phyloP scores from a whole-genome alignment of 2,329 filamentous ascomycete genomes.

The Camillea tinctor region DNA sequence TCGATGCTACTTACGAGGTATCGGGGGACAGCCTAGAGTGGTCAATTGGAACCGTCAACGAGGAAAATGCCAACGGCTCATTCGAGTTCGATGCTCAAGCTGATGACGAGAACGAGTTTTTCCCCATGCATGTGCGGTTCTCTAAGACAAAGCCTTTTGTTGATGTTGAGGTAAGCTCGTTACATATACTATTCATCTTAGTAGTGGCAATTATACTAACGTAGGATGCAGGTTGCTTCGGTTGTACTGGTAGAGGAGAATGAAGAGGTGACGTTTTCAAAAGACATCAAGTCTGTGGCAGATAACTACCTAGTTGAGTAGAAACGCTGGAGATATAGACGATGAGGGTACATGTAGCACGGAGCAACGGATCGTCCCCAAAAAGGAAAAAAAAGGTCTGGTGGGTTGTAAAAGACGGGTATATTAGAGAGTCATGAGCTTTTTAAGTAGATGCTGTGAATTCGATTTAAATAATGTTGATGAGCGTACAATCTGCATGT shows the following conservation, averaged over 20 bases:
- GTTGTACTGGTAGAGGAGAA: constrained; percentile 72
- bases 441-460: constrained; percentile 17
- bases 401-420: constrained; percentile 4
- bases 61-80: constrained; percentile 76
- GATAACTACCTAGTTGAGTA: constrained; percentile 78
- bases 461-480: constrained; percentile 8
- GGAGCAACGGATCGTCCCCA: constrained; percentile 7
- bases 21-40: constrained; percentile 91
- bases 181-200: background rate
- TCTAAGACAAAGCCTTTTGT: constrained; percentile 83
- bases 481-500: background rate
- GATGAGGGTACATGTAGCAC: constrained; percentile 12
- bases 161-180: constrained; percentile 83
- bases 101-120: constrained; percentile 89
- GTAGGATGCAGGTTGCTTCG: constrained; percentile 55
- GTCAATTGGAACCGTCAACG: constrained; percentile 83
- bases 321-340: constrained; percentile 17
- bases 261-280: constrained; percentile 79
- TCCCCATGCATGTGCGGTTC: constrained; percentile 94
- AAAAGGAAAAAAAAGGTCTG: constrained; percentile 17
- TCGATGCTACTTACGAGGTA: constrained; percentile 92
- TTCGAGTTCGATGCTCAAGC: constrained; percentile 96
- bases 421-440: constrained; percentile 11
- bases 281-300: constrained; percentile 74
- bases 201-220: constrained; percentile 22